Evolutionary conservation across 192 early-diverging fungal species (phyloP), one percentile per base, ranked within the genome.

Genomic region (Dissophora ornata): DNA sequence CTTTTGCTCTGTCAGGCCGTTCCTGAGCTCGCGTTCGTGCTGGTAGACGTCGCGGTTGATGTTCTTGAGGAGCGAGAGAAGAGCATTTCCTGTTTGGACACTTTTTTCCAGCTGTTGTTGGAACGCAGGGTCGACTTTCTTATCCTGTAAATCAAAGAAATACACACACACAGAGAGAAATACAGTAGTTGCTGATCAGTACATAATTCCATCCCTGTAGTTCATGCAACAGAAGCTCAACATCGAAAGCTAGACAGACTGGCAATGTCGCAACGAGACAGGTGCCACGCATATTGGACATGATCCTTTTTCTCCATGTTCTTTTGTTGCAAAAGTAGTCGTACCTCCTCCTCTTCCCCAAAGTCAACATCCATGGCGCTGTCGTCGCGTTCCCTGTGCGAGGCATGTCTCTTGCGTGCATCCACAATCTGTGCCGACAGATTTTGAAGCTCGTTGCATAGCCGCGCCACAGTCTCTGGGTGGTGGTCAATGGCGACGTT

Each of bases 1-100:
- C 4, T 77, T 77, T 48, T 77, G 71, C 10, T 77, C 71, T 18
- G 57, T 60, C 15, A 77, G 40, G 28, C 67, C 71, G 34, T 77
- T 77, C 3, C 57, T 28, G 15, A 77, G 58, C n/a, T 56, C 41
- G 15, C 64, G 71, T 36, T 67, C 71, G 2, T 77, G 55, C 9
- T 67, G 64, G 33, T 55, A 48, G 2, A 67, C 47, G 2, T 77
- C 36, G 12, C 71, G 71, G 45, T 77, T 77, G 47, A 67, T 4
- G 13, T 11, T 54, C 64, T 77, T 77, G 49, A 77, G 63, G 4
- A 45, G 19, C 8, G 61, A 55, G 7, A 77, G 40, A 13, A 67
- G 42, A 8, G 7, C 18, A 21, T 30, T 54, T 10, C 52, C 25
- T 15, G 52, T 34, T 21, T 34, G 28, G n/a, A 34, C 52, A 34